Percentiles rank a stretch among this genome's conserved stretches.
Evolutionary conservation across 257 asterid species (phyloP).

Genomic region (Forsythia viridissima): DNA sequence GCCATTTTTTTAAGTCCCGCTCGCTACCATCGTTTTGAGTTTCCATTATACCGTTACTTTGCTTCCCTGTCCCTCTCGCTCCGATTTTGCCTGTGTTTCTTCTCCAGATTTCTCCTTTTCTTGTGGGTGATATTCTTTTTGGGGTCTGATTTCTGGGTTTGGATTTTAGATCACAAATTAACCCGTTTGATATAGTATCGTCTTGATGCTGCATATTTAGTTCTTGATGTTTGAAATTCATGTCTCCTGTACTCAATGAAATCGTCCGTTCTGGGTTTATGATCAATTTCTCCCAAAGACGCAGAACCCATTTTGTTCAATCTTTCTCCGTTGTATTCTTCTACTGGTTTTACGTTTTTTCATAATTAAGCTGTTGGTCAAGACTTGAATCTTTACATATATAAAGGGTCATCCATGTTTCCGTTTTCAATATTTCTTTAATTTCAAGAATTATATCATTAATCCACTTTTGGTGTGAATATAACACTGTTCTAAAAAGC

Average conservation of each 20-base stretch:
- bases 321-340: constrained; percentile 93
- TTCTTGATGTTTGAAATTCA: constrained; percentile 46
- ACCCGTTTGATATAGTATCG: too few species aligned
- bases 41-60: too few species aligned
- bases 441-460: not conserved
- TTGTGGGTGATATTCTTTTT: too few species aligned
- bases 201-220: constrained; percentile 36
- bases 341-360: constrained; percentile 91
- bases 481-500: too few species aligned
- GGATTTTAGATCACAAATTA: too few species aligned
- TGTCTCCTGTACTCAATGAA: constrained; percentile 82
- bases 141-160: too few species aligned
- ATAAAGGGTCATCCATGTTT: not conserved
- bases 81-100: too few species aligned
- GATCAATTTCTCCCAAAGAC: constrained; percentile 62
- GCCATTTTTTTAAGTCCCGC: too few species aligned
- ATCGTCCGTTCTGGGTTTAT: constrained; percentile 63
- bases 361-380: constrained; percentile 28
- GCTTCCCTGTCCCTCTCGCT: too few species aligned
- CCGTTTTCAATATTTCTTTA: not conserved
- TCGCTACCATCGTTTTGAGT: too few species aligned
- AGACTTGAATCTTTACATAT: not conserved
- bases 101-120: too few species aligned
- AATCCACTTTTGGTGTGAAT: too few species aligned
- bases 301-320: constrained; percentile 81